Conservation (phyloP, 2,329 filamentous ascomycete genomes). For the Allantophomopsis cytisporea region DNA sequence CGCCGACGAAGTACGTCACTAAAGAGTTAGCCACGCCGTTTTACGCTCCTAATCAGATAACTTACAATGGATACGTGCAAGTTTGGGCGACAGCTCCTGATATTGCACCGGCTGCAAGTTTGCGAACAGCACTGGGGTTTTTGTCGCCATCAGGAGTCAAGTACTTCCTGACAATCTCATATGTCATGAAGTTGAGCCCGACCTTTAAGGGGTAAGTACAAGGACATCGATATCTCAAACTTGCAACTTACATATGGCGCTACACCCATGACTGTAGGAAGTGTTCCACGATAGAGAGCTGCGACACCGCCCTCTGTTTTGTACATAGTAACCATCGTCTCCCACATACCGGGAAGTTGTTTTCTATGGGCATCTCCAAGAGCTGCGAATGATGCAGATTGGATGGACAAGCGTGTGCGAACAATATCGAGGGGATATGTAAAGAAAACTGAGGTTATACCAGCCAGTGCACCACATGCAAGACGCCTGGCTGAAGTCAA, state of each 20-base stretch:
- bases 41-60: conserved; percentile 7
- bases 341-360: conserved; percentile 85
- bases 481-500: conserved; percentile 64
- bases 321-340: conserved; percentile 73
- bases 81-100: conserved; percentile 96
- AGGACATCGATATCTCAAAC: too few species aligned
- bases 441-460: conserved; percentile 86
- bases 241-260: conserved; percentile 63
- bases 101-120: conserved; percentile 78
- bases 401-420: conserved; percentile 86
- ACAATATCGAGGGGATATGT: conserved; percentile 98
- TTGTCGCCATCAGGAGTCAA: conserved; percentile 80
- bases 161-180: conserved; percentile 74
- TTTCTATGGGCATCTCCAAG: conserved; percentile 45
- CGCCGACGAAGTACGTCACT: conserved; percentile 85
- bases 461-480: conserved; percentile 80
- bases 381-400: conserved; percentile 86
- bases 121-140: conserved; percentile 67
- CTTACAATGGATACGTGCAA: conserved; percentile 95
- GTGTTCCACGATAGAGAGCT: conserved; percentile 86
- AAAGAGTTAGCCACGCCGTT: conserved; percentile 11
- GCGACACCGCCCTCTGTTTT: conserved; percentile 72
- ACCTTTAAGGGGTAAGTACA: conserved; percentile 36
- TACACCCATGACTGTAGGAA: conserved; percentile 89
- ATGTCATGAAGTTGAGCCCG: conserved; percentile 96